A percentile compares a stretch with the other conserved stretches of the same genome.
Evolutionary conservation across 768 basidiomycete genomes (phyloP).

Genomic region (Lentinula boryana): DNA sequence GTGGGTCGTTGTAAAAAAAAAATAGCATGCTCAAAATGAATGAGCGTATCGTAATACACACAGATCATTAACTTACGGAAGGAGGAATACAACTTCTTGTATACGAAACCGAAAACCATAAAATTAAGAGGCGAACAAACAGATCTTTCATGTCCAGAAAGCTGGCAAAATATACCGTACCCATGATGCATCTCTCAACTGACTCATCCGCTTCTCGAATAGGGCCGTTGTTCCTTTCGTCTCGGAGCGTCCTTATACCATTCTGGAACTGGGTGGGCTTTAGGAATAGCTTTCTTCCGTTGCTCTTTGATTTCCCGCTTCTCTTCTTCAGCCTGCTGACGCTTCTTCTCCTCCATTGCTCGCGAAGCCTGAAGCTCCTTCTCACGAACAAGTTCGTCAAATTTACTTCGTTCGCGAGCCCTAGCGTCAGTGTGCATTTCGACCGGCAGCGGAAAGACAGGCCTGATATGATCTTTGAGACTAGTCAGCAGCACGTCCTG

Average conservation of each 20-base stretch:
- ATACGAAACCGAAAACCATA: not conserved
- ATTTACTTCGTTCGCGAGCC: constrained; percentile 56
- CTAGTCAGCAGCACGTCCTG: constrained; percentile 35
- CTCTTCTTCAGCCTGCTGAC: constrained; percentile 47
- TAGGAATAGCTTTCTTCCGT: constrained; percentile 57
- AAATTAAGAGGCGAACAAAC: not conserved
- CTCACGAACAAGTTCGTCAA: constrained; percentile 51
- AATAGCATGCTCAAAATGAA: not conserved
- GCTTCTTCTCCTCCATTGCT: constrained; percentile 39
- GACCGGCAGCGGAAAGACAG: constrained; percentile 41
- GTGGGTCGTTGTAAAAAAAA: not conserved
- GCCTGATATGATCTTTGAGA: constrained; percentile 41
- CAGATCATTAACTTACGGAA: not conserved
- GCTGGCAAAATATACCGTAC: not conserved
- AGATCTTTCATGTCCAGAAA: not conserved
- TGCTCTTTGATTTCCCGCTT: constrained; percentile 56
- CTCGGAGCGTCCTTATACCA: constrained; percentile 58
- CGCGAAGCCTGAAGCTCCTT: constrained; percentile 49
- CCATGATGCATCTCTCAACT: not conserved
- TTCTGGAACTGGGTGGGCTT: constrained; percentile 66
- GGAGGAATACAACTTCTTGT: not conserved
- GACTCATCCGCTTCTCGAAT: not conserved
- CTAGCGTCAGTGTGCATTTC: constrained; percentile 50
- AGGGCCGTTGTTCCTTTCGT: not conserved
- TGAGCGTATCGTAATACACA: not conserved